Conservation (phyloP, 805 yeast genomes). For the Diddensiella santjacobensis region DNA sequence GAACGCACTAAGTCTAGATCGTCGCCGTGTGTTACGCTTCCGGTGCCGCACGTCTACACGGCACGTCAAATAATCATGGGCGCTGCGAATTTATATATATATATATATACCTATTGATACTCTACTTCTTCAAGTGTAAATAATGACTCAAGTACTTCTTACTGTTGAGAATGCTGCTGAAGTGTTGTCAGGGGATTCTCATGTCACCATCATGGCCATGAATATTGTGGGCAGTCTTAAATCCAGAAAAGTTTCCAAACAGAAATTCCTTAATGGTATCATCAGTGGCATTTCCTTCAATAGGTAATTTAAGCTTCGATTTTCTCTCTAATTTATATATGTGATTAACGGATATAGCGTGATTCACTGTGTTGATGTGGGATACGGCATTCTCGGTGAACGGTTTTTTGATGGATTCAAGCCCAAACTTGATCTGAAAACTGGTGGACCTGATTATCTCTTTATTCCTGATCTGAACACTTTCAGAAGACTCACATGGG, state of each 20-base stretch:
- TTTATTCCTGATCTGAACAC: slow-evolving; percentile 2
- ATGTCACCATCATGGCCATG: not conserved
- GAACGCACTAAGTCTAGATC: too few species aligned
- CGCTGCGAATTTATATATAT: too few species aligned
- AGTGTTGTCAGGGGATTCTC: not conserved
- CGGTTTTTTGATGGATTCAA: not conserved
- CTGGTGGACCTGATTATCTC: not conserved
- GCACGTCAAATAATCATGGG: too few species aligned
- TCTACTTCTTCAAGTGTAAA: too few species aligned
- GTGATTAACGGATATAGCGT: too few species aligned
- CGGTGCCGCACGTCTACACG: too few species aligned
- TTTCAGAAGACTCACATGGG: slow-evolving; percentile 2
- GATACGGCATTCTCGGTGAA: not conserved
- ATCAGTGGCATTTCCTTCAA: not conserved
- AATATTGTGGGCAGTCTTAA: not conserved
- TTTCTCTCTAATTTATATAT: too few species aligned
- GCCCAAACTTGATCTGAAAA: slow-evolving; percentile 1
- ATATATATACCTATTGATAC: too few species aligned
- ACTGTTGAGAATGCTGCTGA: not conserved
- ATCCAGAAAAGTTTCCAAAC: not conserved
- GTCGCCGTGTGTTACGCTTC: too few species aligned
- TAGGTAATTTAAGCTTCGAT: too few species aligned
- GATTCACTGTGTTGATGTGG: not conserved
- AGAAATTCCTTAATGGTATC: not conserved
- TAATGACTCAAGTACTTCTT: not conserved